Evolutionary conservation across 192 early-diverging fungal genomes (phyloP), one percentile per base, ranked within the genome.

Genomic region (Coemansia sp.): DNA sequence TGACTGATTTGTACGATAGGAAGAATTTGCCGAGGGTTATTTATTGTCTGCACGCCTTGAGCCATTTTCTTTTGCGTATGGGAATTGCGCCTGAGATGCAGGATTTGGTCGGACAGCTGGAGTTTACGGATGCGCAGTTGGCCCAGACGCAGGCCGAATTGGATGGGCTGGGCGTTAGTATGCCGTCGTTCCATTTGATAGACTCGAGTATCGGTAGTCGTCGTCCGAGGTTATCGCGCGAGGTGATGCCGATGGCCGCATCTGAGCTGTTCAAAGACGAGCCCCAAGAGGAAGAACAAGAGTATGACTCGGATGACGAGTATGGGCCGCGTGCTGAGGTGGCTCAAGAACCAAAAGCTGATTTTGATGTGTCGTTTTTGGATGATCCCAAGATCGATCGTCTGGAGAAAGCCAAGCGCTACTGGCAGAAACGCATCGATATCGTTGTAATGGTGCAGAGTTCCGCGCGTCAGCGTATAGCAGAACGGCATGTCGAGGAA

Each of bases 1-100:
- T 96, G 72, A 96, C 95, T 0, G 98, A 99, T 77, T 75, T 98
- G 53, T 99, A 98, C 82, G 97, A 99, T 71, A 93, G 94, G 80
- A 99, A 98, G 70, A 99, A 99, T 73, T 94, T 99, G 72, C 98
- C 98, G 9, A 95, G 95, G 73, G 98, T 99, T 22, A 95, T 99
- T 69, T 96, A 97, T 76, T 98, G 96, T 81, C 92, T 99, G 75
- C 96, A 98, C 68, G 96, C 96, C 11, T 85, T 98, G 43, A 95
- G 93, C 81, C 96, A 99, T 75, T 90, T 98, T 72, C 78, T 99
- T 39, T 90, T 94, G 20, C 86, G 87, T 45, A 90, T 91, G 68
- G 90, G 91, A 7, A 81, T 95, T 61, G 93, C 95, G 7, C 95
- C 94, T 28, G 86, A 88, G 52, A 97, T 99, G 77, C 91, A 93